Evolutionary conservation across 495 filamentous ascomycete species (phyloP).

Genomic region (Neurospora sp.): DNA sequence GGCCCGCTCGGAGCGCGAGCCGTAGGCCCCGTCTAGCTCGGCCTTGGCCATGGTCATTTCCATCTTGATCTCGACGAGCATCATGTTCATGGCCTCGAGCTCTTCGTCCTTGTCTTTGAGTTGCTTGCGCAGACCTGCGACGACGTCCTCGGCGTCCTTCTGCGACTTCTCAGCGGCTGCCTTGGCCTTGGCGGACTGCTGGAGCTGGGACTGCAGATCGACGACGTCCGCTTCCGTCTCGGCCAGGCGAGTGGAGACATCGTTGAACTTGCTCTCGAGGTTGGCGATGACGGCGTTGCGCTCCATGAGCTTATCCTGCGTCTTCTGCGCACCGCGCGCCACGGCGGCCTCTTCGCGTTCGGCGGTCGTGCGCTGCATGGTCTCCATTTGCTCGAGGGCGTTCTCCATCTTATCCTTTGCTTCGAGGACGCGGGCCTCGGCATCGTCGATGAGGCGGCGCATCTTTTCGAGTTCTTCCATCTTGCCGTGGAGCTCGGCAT

Average conservation of each 20-base stretch:
- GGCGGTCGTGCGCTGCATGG: slow-evolving; percentile 25
- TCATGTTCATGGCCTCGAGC: slow-evolving; percentile 63
- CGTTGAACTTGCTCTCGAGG: slow-evolving; percentile 32
- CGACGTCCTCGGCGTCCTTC: slow-evolving; percentile 18
- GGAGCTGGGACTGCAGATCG: slow-evolving; percentile 8
- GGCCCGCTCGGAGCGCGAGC: slow-evolving; percentile 63
- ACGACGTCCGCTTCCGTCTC: slow-evolving; percentile 11
- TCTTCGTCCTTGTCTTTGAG: slow-evolving; percentile 51
- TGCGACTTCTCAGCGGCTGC: slow-evolving; percentile 16
- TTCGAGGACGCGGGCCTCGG: slow-evolving; percentile 38
- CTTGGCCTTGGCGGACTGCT: slow-evolving; percentile 5
- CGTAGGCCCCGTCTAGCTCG: slow-evolving; percentile 91
- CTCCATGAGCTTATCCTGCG: slow-evolving; percentile 40
- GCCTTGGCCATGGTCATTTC: slow-evolving; percentile 87
- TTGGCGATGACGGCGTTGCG: slow-evolving; percentile 37
- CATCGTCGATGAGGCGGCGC: slow-evolving; percentile 36
- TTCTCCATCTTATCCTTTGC: slow-evolving; percentile 35
- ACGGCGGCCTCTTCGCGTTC: slow-evolving; percentile 22
- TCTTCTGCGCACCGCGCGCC: slow-evolving; percentile 25
- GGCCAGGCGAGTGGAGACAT: slow-evolving; percentile 27
- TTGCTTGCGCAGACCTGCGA: slow-evolving; percentile 21
- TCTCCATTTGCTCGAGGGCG: slow-evolving; percentile 45
- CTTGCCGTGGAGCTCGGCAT: slow-evolving; percentile 40
- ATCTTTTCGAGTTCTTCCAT: slow-evolving; percentile 45
- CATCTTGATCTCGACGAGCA: slow-evolving; percentile 77